Base-by-base conservation (phyloP, 441 rosid genomes). In the Corymbia citriodora region DNA sequence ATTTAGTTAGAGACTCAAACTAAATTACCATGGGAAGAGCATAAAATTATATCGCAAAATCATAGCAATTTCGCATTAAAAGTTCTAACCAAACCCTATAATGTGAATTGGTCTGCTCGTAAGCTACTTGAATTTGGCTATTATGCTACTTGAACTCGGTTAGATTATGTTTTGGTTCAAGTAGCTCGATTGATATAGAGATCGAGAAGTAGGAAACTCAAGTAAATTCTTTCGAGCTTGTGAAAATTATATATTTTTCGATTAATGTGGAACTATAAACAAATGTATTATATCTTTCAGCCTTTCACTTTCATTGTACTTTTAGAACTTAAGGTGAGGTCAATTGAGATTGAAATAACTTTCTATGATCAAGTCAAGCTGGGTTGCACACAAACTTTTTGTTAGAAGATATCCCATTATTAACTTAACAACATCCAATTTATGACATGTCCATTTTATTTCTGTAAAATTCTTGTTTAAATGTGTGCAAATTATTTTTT, bases 31-130 rank as follows among this genome's bases (percentile, higher is more conserved):
- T 31, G 2, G 3, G 36, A 68, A 31, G 45, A 10, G 17, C 45
- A 70, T 70, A 33, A 70, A 31, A 31, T 70, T 6, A 17, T 9
- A 70, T 9, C 25, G 45, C 45, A 40, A 40, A 40, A 40, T 40
- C 52, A 45, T 23, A 45, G 52, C 3, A 1, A 19, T 36, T 10
- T 10, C 1, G 3, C 29, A 9, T 1, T 0, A 45, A 23, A 79
- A 12, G 48, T 23, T 79, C 29, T 79, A 40, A 40, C 10, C 17
- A 12, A 79, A 25, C 3, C 85, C 85, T 21, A 7, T 10, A 40
- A 11, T 25, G 16, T 6, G 3, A 74, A 74, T 68, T 3, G 2
- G 23, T 68, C 79, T 31, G 5, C 11, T 68, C 9, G 0, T 31
- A 31, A 40, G 6, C 85, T 74, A 40, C 52, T 74, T 10, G 16